Evolutionary conservation across 164 flowering plant species (phyloP), one percentile per base, ranked within the genome.

Genomic region (Houttuynia cordata): DNA sequence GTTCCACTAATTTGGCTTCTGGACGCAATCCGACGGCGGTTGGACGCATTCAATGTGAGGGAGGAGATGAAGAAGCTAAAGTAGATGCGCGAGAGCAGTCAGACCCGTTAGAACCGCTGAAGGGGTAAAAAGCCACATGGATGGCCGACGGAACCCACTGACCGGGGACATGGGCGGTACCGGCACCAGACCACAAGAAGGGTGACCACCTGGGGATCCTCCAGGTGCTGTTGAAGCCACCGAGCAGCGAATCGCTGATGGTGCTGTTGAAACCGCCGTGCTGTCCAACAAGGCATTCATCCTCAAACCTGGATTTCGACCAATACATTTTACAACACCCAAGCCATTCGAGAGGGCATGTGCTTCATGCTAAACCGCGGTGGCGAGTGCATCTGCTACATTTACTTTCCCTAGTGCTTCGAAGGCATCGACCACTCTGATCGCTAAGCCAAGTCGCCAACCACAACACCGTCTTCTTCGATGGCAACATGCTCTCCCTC

Each of bases 141-240:
- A 88, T 88, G 96, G 92, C 96, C 8, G 90, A 88, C 63, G 90
- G 86, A 5, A 88, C 92, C 21, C 96, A 88, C 22, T 88, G 96
- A 92, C 90, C 96, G 0, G 96, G 96, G 8, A 77, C 91, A 13
- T 88, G 96, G 96, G 62, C 79, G 0, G 56, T 50, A 17, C 67
- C 86, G 4, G 13, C 71, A 3, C 41, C 70, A 6, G 96, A 88
- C 20, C 96, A 88, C 59, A 62, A 76, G 13, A 88, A 80, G 67
- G 88, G 96, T 19, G 92, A 88, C 62, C 96, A 88, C 59, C 79
- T 90, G 0, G 92, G 96, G 22, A 85, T 88, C 51, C 80, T 61
- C 19, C 72, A 84, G 81, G 94, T 84, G 59, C 84, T 86, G 88
- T 51, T 86, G 58, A 88, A 88, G 75, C 90, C 92, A 2, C 92